Percentiles rank a stretch among this genome's conserved stretches.
phyloP scores from a whole-genome alignment of 306 rosid genomes.

The Clitoria ternatea region DNA sequence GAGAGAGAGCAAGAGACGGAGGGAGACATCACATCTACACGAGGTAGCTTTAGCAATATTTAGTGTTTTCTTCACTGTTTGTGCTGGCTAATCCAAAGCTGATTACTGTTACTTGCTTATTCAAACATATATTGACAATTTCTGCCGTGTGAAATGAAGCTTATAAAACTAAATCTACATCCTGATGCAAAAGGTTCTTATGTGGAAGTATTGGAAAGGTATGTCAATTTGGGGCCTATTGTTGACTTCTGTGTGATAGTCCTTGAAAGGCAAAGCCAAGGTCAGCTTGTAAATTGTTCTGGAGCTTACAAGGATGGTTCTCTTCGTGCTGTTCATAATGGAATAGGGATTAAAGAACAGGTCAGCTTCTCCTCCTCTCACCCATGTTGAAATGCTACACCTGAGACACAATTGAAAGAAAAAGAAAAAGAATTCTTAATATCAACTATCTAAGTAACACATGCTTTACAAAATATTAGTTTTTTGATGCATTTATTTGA shows the following conservation, averaged over 20 bases:
- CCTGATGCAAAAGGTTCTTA: constrained; percentile 93
- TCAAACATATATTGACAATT: constrained; percentile 32
- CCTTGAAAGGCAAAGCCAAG: constrained; percentile 99
- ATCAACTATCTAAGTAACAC: neutral
- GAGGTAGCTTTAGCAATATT: too few species aligned
- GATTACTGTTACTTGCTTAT: constrained; percentile 5
- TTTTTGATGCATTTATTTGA: constrained; percentile 24
- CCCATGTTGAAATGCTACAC: neutral
- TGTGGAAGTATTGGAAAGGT: constrained; percentile 90
- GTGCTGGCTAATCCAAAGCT: neutral
- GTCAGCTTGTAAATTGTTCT: constrained; percentile 98
- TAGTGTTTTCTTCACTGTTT: too few species aligned
- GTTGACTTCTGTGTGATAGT: constrained; percentile 97
- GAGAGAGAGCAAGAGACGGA: too few species aligned
- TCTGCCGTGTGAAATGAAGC: constrained; percentile 57
- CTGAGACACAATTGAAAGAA: neutral
- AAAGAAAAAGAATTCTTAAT: neutral
- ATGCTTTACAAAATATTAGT: constrained; percentile 10
- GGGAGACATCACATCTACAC: too few species aligned
- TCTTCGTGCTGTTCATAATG: constrained; percentile 92
- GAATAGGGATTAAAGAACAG: constrained; percentile 96
- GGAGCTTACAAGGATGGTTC: constrained; percentile 99
- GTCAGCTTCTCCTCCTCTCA: constrained; percentile 34
- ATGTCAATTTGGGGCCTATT: constrained; percentile 95
- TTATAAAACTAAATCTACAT: constrained; percentile 76